A percentile compares a stretch with the other conserved stretches of the same genome.
Conservation (phyloP, 108 stramenopile genomes). For the Licmophora abbreviata region DNA sequence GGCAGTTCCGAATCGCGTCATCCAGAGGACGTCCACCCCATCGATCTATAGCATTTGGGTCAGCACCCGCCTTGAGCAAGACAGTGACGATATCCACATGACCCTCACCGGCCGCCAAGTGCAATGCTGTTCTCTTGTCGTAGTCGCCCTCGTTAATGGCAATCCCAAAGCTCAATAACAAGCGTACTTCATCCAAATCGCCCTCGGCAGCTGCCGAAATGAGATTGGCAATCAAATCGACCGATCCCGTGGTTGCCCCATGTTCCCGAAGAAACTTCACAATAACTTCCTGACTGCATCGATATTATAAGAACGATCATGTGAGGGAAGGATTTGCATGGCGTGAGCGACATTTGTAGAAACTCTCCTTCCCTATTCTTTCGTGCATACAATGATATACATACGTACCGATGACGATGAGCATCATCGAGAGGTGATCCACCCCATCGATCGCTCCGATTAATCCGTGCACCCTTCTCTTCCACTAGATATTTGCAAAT, state of each 20-base stretch:
- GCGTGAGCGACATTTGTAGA: no score
- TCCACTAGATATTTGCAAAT: slow-evolving; percentile 43
- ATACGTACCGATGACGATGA: slow-evolving; percentile 69
- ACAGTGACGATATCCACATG: slow-evolving; percentile 48
- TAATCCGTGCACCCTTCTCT: slow-evolving; percentile 47
- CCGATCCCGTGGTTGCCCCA: slow-evolving; percentile 65
- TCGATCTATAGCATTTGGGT: slow-evolving; percentile 76
- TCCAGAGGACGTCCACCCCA: slow-evolving; percentile 83
- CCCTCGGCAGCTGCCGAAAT: slow-evolving; percentile 79
- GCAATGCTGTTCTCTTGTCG: slow-evolving; percentile 84
- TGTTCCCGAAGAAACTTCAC: slow-evolving; percentile 50
- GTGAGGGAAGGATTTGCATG: no score
- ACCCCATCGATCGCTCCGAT: slow-evolving; percentile 76
- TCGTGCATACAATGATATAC: no score
- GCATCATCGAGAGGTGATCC: slow-evolving; percentile 82
- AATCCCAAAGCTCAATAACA: slow-evolving; percentile 31
- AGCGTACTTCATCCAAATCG: slow-evolving; percentile 64
- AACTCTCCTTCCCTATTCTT: no score
- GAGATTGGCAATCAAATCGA: slow-evolving; percentile 52
- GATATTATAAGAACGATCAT: no score
- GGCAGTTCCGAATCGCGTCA: slow-evolving; percentile 52
- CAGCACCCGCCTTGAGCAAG: slow-evolving; percentile 55
- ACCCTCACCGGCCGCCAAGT: slow-evolving; percentile 81
- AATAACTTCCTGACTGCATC: slow-evolving; percentile 61
- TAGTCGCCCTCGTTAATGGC: slow-evolving; percentile 77